phyloP scores from a whole-genome alignment of 2,329 filamentous ascomycete species.

The Knufia fluminis region DNA sequence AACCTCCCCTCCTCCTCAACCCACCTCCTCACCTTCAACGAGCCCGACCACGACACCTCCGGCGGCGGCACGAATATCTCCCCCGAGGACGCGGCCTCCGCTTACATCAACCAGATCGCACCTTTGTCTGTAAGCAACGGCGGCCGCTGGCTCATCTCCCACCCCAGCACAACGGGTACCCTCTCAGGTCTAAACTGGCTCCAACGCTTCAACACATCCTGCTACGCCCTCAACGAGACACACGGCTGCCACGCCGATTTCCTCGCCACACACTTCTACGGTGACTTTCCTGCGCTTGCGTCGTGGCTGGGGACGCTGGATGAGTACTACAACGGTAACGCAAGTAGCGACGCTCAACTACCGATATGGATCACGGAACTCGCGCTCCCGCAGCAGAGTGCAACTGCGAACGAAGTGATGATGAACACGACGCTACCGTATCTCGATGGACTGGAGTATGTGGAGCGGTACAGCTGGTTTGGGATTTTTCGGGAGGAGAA shows the following conservation, averaged over 20 bases:
- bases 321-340: constrained; percentile 40
- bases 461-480: constrained; percentile 59
- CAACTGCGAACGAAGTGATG: constrained; percentile 52
- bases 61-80: constrained; percentile 56
- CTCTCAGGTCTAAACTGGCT: constrained; percentile 57
- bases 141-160: constrained; percentile 50
- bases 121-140: constrained; percentile 53
- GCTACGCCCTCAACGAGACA: constrained; percentile 44
- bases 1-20: constrained; percentile 54
- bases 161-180: constrained; percentile 60
- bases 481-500: constrained; percentile 61
- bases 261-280: constrained; percentile 44
- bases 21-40: constrained; percentile 69
- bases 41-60: constrained; percentile 53
- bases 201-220: constrained; percentile 41
- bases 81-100: constrained; percentile 52
- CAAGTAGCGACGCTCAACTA: not conserved
- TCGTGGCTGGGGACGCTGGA: constrained; percentile 28
- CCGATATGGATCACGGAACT: constrained; percentile 72
- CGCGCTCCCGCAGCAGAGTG: constrained; percentile 48
- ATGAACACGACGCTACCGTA: constrained; percentile 59
- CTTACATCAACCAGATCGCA: constrained; percentile 64
- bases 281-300: constrained; percentile 28
- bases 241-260: constrained; percentile 42
- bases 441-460: constrained; percentile 52